Evolutionary conservation across 1,139 yeast species (phyloP).

Genomic region (Trichomonascaceae sp.): DNA sequence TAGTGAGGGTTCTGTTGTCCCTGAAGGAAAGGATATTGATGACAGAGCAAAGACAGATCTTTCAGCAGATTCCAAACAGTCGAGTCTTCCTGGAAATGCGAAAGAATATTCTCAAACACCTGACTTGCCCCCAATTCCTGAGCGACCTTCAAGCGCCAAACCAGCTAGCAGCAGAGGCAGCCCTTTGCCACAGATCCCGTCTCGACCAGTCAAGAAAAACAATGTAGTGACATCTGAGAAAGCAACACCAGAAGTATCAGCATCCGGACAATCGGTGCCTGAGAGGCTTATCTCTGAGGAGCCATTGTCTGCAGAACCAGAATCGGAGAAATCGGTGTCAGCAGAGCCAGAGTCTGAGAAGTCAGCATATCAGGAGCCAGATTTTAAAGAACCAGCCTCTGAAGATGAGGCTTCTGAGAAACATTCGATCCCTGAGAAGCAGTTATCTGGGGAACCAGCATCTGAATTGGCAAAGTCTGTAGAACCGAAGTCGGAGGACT

Average conservation of each 20-base stretch:
- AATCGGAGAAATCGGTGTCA: neutral
- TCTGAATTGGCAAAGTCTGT: neutral
- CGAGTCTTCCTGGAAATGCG: neutral
- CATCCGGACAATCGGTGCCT: neutral
- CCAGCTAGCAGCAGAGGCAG: neutral
- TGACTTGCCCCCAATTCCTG: neutral
- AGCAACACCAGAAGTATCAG: neutral
- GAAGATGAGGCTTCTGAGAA: conserved; percentile 2
- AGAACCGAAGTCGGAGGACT: neutral
- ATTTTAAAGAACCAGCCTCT: neutral
- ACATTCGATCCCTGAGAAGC: neutral
- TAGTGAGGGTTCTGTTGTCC: neutral
- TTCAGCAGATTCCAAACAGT: neutral
- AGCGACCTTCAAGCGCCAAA: neutral
- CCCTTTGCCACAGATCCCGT: conserved; percentile 2
- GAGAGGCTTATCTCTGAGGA: neutral
- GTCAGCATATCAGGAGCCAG: neutral
- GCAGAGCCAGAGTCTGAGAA: neutral
- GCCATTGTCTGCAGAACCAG: neutral
- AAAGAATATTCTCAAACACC: neutral
- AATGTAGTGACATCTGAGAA: neutral
- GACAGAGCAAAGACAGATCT: neutral
- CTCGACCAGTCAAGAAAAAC: neutral
- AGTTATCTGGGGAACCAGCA: neutral
- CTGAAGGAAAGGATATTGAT: neutral